Base-by-base conservation (phyloP, 768 basidiomycete genomes). In the Royoungia palumana region DNA sequence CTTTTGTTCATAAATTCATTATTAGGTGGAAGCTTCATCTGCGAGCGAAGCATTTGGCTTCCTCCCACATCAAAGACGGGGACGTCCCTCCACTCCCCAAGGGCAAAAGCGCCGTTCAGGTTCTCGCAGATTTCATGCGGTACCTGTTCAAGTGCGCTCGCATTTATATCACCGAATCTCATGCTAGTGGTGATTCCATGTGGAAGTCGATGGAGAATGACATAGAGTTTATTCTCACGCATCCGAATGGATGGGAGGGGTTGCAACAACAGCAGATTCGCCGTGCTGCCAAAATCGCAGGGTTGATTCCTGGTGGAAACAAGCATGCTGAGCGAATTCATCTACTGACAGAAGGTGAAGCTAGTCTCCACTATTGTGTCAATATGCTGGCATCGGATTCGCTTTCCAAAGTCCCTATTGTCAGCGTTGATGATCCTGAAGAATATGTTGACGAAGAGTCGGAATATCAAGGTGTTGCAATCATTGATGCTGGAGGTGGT, bases 401-500 rank as follows among this genome's bases (percentile, higher is more conserved):
- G 13, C 44, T 69, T 6, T 51, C 47, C 12, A 36, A 41, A 10
- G 2, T 49, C 5, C 41, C 54, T 4, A 41, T 46, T 20, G 28
- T 43, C 4, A 45, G 35, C 16, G 10, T 54, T 2, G 52, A 22
- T n/a, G 42, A 40, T 5, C 12, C 10, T 13, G 39, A 41, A 11
- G 49, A 50, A 0, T 43, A 56, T 4, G 45, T 8, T 1, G 49
- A 46, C 8, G 32, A 46, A n/a, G 41, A 42, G 6, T 24, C 53
- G 69, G 75, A 62, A 2, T 63, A 64, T 1, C 50, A 66, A 22
- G 69, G 68, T 0, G 52, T 77, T 5, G 61, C 77, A 17, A 58
- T 80, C 6, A 66, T 78, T 14, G 79, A 79, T 57, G 60, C 56
- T 17, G 79, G 78, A 9, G 72, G 75, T 1, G 66, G 75, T 6